These are phyloP conservation scores for Gigaspora rosea DNA, from an alignment of 192 early-diverging fungal species.

Conservation along the genomic window DNA sequence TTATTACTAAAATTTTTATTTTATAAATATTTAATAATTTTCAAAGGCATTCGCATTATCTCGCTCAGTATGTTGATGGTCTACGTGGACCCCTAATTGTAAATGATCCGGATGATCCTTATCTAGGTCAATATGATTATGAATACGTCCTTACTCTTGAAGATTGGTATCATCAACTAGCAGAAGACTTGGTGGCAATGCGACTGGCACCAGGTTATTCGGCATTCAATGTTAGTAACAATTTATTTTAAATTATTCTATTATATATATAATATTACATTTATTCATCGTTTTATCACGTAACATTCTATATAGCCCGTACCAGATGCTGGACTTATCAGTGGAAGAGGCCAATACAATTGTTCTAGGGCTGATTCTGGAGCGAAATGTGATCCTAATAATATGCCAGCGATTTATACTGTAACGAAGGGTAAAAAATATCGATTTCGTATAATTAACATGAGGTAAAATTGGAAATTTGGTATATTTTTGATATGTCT, in stretches of 20 bases:
- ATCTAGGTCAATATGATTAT: slow-evolving; percentile 42
- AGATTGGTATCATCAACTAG: slow-evolving; percentile 49
- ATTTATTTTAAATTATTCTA: not conserved
- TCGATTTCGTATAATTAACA: slow-evolving; percentile 62
- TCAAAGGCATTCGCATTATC: slow-evolving; percentile 1
- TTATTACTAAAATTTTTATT: slow-evolving; percentile 20
- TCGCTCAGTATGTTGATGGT: slow-evolving; percentile 47
- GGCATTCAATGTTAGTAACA: slow-evolving; percentile 9
- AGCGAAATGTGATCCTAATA: slow-evolving; percentile 25
- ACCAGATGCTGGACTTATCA: slow-evolving; percentile 52
- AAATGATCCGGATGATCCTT: slow-evolving; percentile 40
- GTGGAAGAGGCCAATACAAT: slow-evolving; percentile 43
- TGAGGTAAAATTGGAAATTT: slow-evolving; percentile 31
- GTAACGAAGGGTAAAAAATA: slow-evolving; percentile 42
- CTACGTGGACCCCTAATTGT: slow-evolving; percentile 42
- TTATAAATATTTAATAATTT: not conserved
- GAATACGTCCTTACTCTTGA: slow-evolving; percentile 41
- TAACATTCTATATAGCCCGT: slow-evolving; percentile 18
- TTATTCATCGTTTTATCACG: not conserved
- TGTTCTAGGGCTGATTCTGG: slow-evolving; percentile 37
- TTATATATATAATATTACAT: not conserved
- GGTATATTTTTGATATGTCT: not conserved
- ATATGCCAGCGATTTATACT: slow-evolving; percentile 31
- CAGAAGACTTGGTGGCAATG: slow-evolving; percentile 22
- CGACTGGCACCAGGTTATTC: slow-evolving; percentile 25